phyloP scores from a whole-genome alignment of 2,329 filamentous ascomycete genomes.

The Pezicula neosporulosa region DNA sequence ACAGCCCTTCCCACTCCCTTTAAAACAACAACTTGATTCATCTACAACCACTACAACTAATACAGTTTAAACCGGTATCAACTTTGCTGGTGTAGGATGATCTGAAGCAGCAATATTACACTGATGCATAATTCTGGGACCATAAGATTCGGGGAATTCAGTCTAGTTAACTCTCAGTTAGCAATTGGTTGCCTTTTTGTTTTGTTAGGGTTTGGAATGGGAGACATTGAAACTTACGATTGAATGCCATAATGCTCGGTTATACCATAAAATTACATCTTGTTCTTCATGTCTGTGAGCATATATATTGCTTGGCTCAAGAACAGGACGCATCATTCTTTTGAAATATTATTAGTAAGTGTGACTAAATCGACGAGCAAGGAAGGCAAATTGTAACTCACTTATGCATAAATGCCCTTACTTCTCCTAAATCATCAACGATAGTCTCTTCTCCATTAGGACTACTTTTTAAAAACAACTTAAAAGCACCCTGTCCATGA shows the following conservation, averaged over 20 bases:
- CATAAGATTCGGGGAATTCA: constrained; percentile 34
- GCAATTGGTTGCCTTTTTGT: constrained; percentile 7
- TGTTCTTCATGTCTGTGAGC: constrained; percentile 33
- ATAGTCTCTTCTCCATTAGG: constrained; percentile 20
- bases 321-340: constrained; percentile 32
- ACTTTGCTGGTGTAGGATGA: constrained; percentile 4
- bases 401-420: constrained; percentile 29
- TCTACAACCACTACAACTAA: no score
- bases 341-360: background rate
- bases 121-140: constrained; percentile 35
- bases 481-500: constrained; percentile 32
- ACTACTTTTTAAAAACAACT: constrained; percentile 29
- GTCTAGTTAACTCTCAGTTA: constrained; percentile 5
- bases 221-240: constrained; percentile 23
- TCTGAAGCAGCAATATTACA: constrained; percentile 25
- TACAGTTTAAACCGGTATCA: no score
- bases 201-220: background rate
- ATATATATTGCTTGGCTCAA: constrained; percentile 31
- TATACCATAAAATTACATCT: constrained; percentile 36
- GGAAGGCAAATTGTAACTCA: constrained; percentile 10
- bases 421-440: constrained; percentile 26
- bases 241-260: constrained; percentile 35
- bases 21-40: no score
- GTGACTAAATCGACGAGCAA: background rate
- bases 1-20: no score